A percentile compares a stretch with the other conserved stretches of the same genome.
These are phyloP conservation scores for Nicotiana tabacum DNA, from an alignment of 257 asterid genomes.

Conservation along the genomic window DNA sequence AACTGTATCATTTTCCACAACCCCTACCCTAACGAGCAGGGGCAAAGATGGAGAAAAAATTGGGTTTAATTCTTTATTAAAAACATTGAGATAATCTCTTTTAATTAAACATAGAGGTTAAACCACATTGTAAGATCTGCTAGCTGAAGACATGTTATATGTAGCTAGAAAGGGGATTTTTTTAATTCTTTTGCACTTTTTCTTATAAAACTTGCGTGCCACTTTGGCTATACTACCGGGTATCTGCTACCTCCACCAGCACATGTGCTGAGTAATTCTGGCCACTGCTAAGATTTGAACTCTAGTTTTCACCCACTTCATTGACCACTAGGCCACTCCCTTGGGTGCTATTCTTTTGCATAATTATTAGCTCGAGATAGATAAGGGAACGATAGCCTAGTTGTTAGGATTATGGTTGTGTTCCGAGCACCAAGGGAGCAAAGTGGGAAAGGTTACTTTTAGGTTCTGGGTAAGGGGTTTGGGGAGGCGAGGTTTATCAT, in stretches of 20 bases:
- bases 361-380: not conserved
- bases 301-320: too few species aligned
- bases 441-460: not conserved
- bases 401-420: not conserved
- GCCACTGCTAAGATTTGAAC: too few species aligned
- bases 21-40: not conserved
- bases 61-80: not conserved
- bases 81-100: not conserved
- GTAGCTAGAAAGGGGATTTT: not conserved
- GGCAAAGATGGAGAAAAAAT: not conserved
- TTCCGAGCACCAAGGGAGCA: not conserved
- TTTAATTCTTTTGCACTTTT: too few species aligned
- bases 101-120: not conserved
- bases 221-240: too few species aligned
- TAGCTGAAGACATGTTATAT: not conserved
- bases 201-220: too few species aligned
- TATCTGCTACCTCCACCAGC: too few species aligned
- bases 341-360: not conserved
- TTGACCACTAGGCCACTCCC: too few species aligned
- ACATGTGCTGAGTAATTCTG: too few species aligned
- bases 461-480: not conserved
- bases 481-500: not conserved
- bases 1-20: not conserved
- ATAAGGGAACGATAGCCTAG: not conserved
- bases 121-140: constrained; percentile 1